Evolutionary conservation across 1,139 yeast genomes (phyloP), one percentile per base, ranked within the genome.

Genomic region (Kodamaea ohmeri): DNA sequence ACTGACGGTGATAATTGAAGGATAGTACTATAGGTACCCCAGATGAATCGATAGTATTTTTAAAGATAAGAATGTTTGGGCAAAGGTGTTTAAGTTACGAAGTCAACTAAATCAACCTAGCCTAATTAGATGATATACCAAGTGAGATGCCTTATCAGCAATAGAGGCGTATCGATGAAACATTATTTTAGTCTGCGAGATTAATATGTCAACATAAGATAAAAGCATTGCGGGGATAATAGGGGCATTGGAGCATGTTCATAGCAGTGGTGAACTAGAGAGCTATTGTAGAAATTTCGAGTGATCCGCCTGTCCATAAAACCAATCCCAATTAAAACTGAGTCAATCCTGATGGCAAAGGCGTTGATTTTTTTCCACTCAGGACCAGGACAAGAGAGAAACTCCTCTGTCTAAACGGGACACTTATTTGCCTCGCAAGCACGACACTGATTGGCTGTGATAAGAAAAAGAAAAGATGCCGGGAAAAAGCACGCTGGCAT

Each of bases 381-480:
- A n/a, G n/a, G n/a, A n/a, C n/a, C n/a, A n/a, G n/a, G n/a, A n/a
- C n/a, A n/a, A n/a, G n/a, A n/a, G n/a, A 19, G 19, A 14, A 26
- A 5, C n/a, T 11, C 16, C 32, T 19, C 32, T n/a, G 25, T 19
- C 26, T 21, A 12, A 4, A 21, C 26, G 19, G 34, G 34, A 31
- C 18, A 9, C 7, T n/a, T 6, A 26, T 26, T 6, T n/a, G 29
- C 9, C 5, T 7, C 7, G 5, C 29, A 18, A 8, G 6, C 17
- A 13, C 6, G 8, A 6, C 21, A 4, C 22, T 39, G 27, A 39
- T 39, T 39, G 39, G 42, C 36, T 39, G 30, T 28, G 42, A 39
- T 39, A 39, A 36, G 42, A 32, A 39, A 39, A 39, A 39, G 42
- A 39, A 39, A 39, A 27, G 35, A 18, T 11, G 19, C 12, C 26